Evolutionary conservation across 225 moss, liverwort and hornwort genomes (phyloP).

Genomic region (Marchantia polymorpha): DNA sequence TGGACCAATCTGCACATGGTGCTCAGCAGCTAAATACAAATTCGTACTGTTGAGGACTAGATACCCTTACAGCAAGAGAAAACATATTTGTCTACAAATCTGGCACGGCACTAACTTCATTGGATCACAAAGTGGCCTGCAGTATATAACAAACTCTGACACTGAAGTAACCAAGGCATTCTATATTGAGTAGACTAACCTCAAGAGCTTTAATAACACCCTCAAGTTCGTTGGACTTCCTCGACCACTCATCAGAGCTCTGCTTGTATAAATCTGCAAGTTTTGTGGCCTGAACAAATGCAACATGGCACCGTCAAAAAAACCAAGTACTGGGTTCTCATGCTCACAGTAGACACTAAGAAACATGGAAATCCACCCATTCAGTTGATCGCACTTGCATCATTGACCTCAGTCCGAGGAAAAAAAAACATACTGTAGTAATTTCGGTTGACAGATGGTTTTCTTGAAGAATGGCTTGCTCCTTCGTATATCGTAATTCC

Average conservation of each 20-base stretch:
- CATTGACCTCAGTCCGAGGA: neutral
- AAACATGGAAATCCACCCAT: neutral
- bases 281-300: constrained; percentile 62
- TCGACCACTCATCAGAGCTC: constrained; percentile 95
- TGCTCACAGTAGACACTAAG: neutral
- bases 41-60: neutral
- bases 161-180: neutral
- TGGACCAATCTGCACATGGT: neutral
- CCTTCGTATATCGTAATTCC: constrained; percentile 81
- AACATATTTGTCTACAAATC: neutral
- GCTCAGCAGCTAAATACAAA: neutral
- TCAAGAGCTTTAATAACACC: constrained; percentile 96
- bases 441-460: constrained; percentile 81
- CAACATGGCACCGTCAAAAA: neutral
- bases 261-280: constrained; percentile 89
- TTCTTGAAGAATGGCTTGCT: constrained; percentile 75
- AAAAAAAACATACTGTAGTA: constrained; percentile 55
- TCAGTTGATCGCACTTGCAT: neutral
- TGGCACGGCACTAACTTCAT: too few species aligned
- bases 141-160: neutral
- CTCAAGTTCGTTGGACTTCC: constrained; percentile 87
- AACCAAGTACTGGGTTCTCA: neutral
- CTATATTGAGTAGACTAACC: constrained; percentile 33
- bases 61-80: neutral
- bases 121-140: neutral